These are phyloP conservation scores for Alternaria dauci DNA, from an alignment of 2,329 filamentous ascomycete genomes.

Conservation along the genomic window DNA sequence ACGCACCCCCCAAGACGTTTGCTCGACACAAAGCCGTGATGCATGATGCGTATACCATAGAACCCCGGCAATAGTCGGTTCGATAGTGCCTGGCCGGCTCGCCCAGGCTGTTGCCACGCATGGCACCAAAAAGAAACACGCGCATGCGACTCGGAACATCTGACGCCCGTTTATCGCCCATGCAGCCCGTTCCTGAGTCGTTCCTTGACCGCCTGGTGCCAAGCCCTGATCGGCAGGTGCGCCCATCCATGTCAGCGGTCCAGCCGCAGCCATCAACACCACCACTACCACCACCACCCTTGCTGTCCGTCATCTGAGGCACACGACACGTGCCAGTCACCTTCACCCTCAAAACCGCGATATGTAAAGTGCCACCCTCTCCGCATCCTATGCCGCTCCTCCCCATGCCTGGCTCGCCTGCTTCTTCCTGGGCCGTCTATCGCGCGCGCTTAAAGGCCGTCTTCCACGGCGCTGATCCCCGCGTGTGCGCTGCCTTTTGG, in stretches of 20 bases:
- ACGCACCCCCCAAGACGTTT: not conserved
- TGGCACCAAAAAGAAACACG: constrained; percentile 9
- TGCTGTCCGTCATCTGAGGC: constrained; percentile 8
- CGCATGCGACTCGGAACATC: constrained; percentile 14
- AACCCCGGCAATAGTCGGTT: not conserved
- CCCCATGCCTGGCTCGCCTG: constrained; percentile 65
- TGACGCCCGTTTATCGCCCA: constrained; percentile 10
- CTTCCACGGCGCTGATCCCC: constrained; percentile 72
- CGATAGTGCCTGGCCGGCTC: not conserved
- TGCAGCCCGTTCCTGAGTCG: constrained; percentile 21
- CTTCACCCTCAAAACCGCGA: not conserved
- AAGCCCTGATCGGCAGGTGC: constrained; percentile 15
- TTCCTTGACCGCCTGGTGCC: constrained; percentile 14
- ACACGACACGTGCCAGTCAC: not conserved
- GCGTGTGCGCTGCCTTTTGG: constrained; percentile 87
- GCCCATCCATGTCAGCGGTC: constrained; percentile 5
- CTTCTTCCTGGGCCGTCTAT: constrained; percentile 78
- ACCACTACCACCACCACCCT: not conserved
- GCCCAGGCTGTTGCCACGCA: not conserved
- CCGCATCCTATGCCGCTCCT: constrained; percentile 49
- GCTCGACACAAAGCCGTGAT: constrained; percentile 1
- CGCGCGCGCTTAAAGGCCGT: constrained; percentile 69
- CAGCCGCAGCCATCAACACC: not conserved
- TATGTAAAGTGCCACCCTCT: constrained; percentile 11
- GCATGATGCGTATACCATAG: constrained; percentile 15